Conservation (phyloP, 352 stramenopile genomes). For the Elongisporangium undulatum region DNA sequence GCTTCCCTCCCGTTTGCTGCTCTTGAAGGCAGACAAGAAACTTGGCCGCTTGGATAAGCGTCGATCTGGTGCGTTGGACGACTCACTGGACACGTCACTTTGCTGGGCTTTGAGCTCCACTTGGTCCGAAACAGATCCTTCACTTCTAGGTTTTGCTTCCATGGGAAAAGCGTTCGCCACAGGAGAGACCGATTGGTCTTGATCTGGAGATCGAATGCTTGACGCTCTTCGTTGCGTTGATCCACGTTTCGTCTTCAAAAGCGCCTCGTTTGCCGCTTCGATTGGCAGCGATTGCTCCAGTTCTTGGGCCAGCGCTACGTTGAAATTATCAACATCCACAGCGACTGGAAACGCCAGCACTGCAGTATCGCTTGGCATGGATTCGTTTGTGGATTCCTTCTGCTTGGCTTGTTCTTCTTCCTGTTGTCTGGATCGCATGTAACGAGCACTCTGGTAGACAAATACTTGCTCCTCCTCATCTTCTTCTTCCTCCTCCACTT, state of each 20-base stretch:
- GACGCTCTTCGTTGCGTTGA: neutral
- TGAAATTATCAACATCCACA: slow-evolving; percentile 1
- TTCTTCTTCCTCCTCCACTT: slow-evolving; percentile 1
- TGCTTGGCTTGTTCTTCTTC: neutral
- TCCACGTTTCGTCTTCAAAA: slow-evolving; percentile 3
- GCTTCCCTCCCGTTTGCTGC: slow-evolving; percentile 4
- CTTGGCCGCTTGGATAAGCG: slow-evolving; percentile 14
- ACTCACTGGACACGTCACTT: neutral
- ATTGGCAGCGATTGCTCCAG: neutral
- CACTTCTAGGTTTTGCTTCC: neutral
- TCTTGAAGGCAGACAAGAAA: slow-evolving; percentile 13
- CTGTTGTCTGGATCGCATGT: neutral
- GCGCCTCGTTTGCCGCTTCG: slow-evolving; percentile 1
- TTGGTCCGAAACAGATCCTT: neutral
- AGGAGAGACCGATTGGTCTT: neutral
- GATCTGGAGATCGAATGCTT: neutral
- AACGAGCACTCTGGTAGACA: neutral
- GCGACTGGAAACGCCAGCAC: neutral
- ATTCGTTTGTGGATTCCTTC: neutral
- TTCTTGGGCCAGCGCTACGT: slow-evolving; percentile 1
- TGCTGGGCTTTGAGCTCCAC: neutral
- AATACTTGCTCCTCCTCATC: slow-evolving; percentile 3
- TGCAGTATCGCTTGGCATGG: neutral
- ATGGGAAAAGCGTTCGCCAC: neutral
- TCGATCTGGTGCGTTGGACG: slow-evolving; percentile 1